phyloP scores from a whole-genome alignment of 495 filamentous ascomycete species.

The Penicillium roqueforti region DNA sequence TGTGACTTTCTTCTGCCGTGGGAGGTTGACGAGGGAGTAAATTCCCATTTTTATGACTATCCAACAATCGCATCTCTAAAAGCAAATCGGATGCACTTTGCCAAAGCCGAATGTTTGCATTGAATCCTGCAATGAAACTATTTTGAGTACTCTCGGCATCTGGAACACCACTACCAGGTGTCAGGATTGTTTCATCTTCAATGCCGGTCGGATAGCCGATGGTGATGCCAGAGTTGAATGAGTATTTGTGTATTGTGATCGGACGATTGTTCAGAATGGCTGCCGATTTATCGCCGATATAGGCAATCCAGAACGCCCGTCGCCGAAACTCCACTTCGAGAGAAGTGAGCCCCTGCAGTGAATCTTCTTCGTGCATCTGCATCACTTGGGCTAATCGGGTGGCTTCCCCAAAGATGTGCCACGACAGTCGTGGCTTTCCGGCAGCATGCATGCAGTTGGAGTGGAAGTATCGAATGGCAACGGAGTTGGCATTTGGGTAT shows the following conservation, averaged over 20 bases:
- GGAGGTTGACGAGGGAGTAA: conserved; percentile 5
- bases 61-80: conserved; percentile 17
- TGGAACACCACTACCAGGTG: conserved; percentile 9
- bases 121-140: conserved; percentile 20
- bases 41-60: conserved; percentile 2
- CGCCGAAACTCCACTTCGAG: conserved; percentile 27
- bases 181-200: conserved; percentile 13
- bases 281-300: conserved; percentile 31
- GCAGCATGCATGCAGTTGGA: conserved; percentile 30
- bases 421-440: conserved; percentile 27
- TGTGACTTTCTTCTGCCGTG: conserved; percentile 14
- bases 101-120: conserved; percentile 23
- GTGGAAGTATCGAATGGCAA: conserved; percentile 29
- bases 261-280: conserved; percentile 27
- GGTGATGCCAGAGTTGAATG: conserved; percentile 26
- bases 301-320: conserved; percentile 30
- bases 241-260: conserved; percentile 28
- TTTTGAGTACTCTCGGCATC: conserved; percentile 9
- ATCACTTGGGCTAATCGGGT: conserved; percentile 28
- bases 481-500: conserved; percentile 23
- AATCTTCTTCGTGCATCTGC: conserved; percentile 29
- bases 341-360: conserved; percentile 15
- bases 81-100: conserved; percentile 20
- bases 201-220: conserved; percentile 21
- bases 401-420: conserved; percentile 31